Conservation (phyloP, 495 filamentous ascomycete genomes). For the Aspergillus sclerotioniger region DNA sequence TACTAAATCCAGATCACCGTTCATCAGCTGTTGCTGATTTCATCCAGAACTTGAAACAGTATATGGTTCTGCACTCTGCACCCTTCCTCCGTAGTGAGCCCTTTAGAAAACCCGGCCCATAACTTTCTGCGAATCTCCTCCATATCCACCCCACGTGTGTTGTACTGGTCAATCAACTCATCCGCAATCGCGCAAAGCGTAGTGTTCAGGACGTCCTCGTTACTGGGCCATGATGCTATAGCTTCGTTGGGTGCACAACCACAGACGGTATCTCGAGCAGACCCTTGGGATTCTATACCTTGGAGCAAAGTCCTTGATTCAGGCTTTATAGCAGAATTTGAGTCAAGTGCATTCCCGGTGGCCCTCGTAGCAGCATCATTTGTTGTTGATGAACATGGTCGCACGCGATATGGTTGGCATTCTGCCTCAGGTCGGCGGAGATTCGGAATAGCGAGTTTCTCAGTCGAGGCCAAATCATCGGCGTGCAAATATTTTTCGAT, state of each 20-base stretch:
- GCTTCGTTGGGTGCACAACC: slow-evolving; percentile 23
- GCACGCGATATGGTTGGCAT: not conserved
- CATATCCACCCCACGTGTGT: slow-evolving; percentile 37
- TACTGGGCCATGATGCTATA: slow-evolving; percentile 16
- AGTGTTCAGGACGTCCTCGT: slow-evolving; percentile 35
- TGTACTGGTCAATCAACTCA: slow-evolving; percentile 40
- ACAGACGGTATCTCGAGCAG: slow-evolving; percentile 26
- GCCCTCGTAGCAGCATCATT: not conserved
- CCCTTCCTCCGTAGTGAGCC: slow-evolving; percentile 29
- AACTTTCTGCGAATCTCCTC: slow-evolving; percentile 35
- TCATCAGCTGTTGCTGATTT: slow-evolving; percentile 36
- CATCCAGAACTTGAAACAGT: slow-evolving; percentile 44
- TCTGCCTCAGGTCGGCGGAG: slow-evolving; percentile 16
- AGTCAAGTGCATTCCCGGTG: not conserved
- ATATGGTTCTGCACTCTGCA: slow-evolving; percentile 45
- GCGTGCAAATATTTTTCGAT: slow-evolving; percentile 34
- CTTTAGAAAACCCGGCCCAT: slow-evolving; percentile 36
- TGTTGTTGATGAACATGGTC: not conserved
- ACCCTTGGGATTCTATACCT: not conserved
- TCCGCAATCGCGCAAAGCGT: slow-evolving; percentile 45
- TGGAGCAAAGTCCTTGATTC: not conserved
- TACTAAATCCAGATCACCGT: not conserved
- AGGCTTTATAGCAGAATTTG: not conserved
- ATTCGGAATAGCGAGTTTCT: slow-evolving; percentile 43
- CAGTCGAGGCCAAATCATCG: slow-evolving; percentile 17